Evolutionary conservation across 106 monocot species (phyloP).

Genomic region (Dioscorea dumetorum): DNA sequence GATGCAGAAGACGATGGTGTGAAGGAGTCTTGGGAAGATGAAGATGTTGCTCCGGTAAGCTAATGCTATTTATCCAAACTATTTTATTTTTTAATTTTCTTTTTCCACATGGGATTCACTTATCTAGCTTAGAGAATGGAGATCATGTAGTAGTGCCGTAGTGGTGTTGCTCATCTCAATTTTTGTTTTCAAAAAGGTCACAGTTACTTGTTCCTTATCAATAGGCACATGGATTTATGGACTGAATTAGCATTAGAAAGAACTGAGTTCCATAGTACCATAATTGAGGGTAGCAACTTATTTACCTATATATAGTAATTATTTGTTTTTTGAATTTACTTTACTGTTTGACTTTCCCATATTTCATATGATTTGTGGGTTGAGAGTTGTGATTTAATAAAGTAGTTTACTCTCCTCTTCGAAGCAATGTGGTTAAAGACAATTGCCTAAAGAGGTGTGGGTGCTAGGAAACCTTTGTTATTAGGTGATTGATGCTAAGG

Average conservation of each 20-base stretch:
- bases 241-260: background rate
- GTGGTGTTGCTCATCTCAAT: background rate
- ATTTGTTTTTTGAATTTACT: too few relatives aligned
- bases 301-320: too few relatives aligned
- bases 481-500: too few relatives aligned
- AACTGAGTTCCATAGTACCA: background rate
- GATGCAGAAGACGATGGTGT: slow-evolving; percentile 14
- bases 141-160: background rate
- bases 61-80: background rate
- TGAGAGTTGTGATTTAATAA: too few relatives aligned
- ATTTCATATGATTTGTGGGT: too few relatives aligned
- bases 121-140: background rate
- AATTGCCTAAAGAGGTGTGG: too few relatives aligned
- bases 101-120: background rate
- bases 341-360: too few relatives aligned
- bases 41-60: slow-evolving; percentile 3
- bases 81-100: background rate
- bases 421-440: too few relatives aligned
- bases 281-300: background rate
- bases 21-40: slow-evolving; percentile 20
- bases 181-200: background rate
- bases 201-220: background rate
- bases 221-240: background rate
- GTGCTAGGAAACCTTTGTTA: too few relatives aligned
- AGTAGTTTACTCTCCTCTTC: too few relatives aligned